Evolutionary conservation across 768 basidiomycete genomes (phyloP).

Genomic region (Saitozyma sp.): DNA sequence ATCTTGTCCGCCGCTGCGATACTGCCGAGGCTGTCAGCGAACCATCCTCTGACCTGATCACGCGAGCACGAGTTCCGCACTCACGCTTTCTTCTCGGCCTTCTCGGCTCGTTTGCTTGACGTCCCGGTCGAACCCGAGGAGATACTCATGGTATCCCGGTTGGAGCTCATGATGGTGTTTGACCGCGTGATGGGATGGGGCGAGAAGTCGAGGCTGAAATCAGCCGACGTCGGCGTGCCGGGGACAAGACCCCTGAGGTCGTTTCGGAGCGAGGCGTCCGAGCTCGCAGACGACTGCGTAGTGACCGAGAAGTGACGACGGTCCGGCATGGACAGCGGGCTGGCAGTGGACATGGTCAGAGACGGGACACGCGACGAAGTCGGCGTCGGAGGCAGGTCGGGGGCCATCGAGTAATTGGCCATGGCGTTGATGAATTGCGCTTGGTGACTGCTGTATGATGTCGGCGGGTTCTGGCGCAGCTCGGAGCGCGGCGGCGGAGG

Average conservation of each 20-base stretch:
- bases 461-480: too few relatives aligned
- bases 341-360: too few relatives aligned
- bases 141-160: conserved; percentile 20
- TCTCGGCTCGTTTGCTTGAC: conserved; percentile 23
- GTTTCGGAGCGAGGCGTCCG: too few relatives aligned
- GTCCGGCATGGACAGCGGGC: neutral
- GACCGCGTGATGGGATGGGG: neutral
- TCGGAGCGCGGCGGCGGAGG: too few relatives aligned
- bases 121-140: conserved; percentile 33
- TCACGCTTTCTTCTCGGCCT: conserved; percentile 26
- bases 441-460: too few relatives aligned
- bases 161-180: conserved; percentile 6
- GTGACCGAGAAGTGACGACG: conserved; percentile 1
- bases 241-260: too few relatives aligned
- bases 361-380: too few relatives aligned
- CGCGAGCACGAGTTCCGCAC: neutral
- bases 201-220: neutral
- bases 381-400: too few relatives aligned
- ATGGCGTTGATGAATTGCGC: too few relatives aligned
- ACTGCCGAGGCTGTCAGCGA: conserved; percentile 9
- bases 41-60: neutral
- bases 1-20: conserved; percentile 33
- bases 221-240: too few relatives aligned
- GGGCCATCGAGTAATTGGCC: conserved; percentile 3
- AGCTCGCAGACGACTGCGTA: neutral